phyloP scores from a whole-genome alignment of 371 early-diverging fungal species.

The Syncephalastrum contaminatum region DNA sequence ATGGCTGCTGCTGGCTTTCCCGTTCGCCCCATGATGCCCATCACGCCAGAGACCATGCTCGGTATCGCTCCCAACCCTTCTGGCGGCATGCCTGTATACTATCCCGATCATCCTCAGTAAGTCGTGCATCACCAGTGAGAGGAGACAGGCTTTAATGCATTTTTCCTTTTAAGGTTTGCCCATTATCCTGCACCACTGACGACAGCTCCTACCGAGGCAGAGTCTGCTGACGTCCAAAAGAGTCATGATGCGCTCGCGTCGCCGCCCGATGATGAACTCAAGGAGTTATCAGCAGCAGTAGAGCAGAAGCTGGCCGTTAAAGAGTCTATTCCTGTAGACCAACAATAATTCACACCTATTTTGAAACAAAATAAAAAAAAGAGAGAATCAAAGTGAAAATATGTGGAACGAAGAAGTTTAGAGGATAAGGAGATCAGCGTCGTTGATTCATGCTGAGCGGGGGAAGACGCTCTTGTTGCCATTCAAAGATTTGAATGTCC shows the following conservation, averaged over 20 bases:
- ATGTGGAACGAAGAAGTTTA: no score
- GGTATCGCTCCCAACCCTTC: constrained; percentile 23
- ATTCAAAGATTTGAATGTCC: no score
- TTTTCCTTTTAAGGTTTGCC: constrained; percentile 4
- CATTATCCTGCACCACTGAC: constrained; percentile 16
- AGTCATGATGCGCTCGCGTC: constrained; percentile 8
- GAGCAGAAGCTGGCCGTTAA: constrained; percentile 13
- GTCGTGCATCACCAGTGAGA: background rate
- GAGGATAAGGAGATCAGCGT: no score
- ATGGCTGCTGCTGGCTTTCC: constrained; percentile 29
- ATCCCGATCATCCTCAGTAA: constrained; percentile 11
- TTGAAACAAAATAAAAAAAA: no score
- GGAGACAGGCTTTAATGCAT: background rate
- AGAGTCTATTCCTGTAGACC: no score
- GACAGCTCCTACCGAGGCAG: constrained; percentile 8
- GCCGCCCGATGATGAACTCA: constrained; percentile 12
- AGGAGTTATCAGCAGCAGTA: constrained; percentile 19
- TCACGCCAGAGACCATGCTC: constrained; percentile 51
- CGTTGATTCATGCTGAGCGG: no score
- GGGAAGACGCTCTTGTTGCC: no score
- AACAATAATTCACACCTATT: no score
- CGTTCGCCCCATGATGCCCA: constrained; percentile 39
- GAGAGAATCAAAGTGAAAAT: no score
- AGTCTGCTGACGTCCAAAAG: constrained; percentile 6
- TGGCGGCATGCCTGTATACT: constrained; percentile 10